Conservation (phyloP, 2,329 filamentous ascomycete genomes). For the Drechslerella dactyloides region DNA sequence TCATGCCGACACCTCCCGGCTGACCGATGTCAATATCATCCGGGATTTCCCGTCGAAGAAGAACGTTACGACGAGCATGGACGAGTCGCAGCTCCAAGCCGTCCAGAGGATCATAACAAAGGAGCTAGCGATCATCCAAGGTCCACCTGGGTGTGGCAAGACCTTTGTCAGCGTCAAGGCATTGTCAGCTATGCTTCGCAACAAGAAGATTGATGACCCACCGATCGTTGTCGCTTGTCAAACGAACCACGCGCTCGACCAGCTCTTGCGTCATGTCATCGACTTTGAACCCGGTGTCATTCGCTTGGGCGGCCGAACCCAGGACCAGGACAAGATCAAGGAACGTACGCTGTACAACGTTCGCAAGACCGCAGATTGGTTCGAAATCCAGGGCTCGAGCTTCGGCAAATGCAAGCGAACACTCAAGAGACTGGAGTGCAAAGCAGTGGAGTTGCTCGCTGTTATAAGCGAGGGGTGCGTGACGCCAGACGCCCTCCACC, state of each 20-base stretch:
- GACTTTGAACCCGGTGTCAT: slow-evolving; percentile 69
- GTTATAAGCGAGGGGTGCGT: slow-evolving; percentile 63
- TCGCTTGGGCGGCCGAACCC: slow-evolving; percentile 73
- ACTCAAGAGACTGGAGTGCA: slow-evolving; percentile 60
- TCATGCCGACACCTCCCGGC: slow-evolving; percentile 55
- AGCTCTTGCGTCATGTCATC: slow-evolving; percentile 72
- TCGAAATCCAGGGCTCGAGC: slow-evolving; percentile 59
- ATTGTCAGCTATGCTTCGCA: slow-evolving; percentile 69
- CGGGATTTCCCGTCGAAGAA: slow-evolving; percentile 62
- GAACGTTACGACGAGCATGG: slow-evolving; percentile 63
- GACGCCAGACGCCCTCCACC: slow-evolving; percentile 64
- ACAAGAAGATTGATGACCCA: slow-evolving; percentile 64
- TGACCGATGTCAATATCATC: slow-evolving; percentile 64
- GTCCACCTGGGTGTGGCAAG: slow-evolving; percentile 77
- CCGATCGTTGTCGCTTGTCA: slow-evolving; percentile 82
- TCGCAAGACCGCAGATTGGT: slow-evolving; percentile 57
- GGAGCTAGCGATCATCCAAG: slow-evolving; percentile 78
- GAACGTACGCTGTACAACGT: slow-evolving; percentile 71
- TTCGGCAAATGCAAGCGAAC: slow-evolving; percentile 57
- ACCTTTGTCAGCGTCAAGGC: slow-evolving; percentile 80
- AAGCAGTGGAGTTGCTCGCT: slow-evolving; percentile 59
- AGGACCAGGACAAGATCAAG: slow-evolving; percentile 68
- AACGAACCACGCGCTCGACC: slow-evolving; percentile 86
- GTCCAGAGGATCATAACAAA: slow-evolving; percentile 74
- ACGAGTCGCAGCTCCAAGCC: slow-evolving; percentile 73